Percentiles rank a stretch among this genome's conserved stretches.
Conservation (phyloP, 179 eudicot species). For the Drosera spatulata region DNA sequence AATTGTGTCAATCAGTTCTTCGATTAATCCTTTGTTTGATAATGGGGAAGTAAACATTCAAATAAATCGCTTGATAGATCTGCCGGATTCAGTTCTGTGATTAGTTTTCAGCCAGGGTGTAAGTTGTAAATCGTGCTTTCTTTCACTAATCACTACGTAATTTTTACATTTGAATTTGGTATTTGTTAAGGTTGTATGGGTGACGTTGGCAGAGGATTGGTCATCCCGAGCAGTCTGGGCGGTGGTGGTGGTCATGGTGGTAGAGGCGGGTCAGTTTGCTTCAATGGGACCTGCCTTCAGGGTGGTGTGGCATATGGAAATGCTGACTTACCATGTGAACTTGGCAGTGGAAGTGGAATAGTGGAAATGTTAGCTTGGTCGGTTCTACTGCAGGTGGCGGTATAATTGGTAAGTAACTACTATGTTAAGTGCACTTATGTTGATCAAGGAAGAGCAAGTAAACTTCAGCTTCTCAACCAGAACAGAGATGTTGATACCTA, state of each 20-base stretch:
- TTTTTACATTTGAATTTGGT: background rate
- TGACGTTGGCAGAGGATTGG: conserved; percentile 70
- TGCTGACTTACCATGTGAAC: conserved; percentile 88
- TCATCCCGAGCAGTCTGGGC: conserved; percentile 60
- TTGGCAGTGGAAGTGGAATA: conserved; percentile 76
- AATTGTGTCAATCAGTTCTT: no score
- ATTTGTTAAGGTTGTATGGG: conserved; percentile 62
- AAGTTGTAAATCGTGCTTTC: no score
- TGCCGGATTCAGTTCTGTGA: no score
- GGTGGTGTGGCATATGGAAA: conserved; percentile 82
- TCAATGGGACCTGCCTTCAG: conserved; percentile 42
- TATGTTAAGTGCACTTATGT: no score
- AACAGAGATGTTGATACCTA: no score
- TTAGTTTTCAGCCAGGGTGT: no score
- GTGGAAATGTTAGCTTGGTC: conserved; percentile 48
- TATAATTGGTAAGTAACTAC: conserved; percentile 52
- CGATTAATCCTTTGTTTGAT: no score
- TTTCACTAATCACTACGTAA: background rate
- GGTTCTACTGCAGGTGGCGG: conserved; percentile 83
- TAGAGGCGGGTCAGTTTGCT: conserved; percentile 79
- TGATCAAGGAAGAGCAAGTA: no score
- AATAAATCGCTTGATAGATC: no score
- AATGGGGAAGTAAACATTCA: no score
- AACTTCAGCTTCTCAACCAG: no score
- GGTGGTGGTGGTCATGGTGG: conserved; percentile 99